Percentiles rank a stretch among this genome's conserved stretches.
These are phyloP conservation scores for Penicillium sp. DNA, from an alignment of 2,329 filamentous ascomycete species.

Conservation along the genomic window DNA sequence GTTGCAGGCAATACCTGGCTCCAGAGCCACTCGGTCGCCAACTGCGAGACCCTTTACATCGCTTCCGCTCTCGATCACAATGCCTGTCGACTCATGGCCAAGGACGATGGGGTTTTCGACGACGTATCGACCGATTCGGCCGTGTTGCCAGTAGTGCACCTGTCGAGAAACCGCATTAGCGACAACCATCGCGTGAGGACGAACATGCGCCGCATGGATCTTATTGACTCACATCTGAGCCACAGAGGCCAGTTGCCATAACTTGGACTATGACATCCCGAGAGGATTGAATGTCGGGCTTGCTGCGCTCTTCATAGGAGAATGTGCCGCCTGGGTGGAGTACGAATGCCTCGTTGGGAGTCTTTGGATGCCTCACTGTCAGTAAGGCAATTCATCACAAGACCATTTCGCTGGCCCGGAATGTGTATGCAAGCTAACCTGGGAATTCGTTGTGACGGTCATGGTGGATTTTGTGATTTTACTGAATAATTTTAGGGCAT, in stretches of 20 bases:
- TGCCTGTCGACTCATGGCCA: conserved; percentile 69
- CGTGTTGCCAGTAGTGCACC: conserved; percentile 46
- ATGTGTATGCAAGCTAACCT: neutral
- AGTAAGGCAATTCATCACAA: neutral
- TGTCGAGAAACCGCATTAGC: conserved; percentile 6
- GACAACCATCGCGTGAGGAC: neutral
- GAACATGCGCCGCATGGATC: neutral
- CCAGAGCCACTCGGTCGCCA: conserved; percentile 73
- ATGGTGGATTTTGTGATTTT: neutral
- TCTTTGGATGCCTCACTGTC: neutral
- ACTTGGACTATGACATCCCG: conserved; percentile 76
- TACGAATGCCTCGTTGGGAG: conserved; percentile 18
- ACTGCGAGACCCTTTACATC: conserved; percentile 56
- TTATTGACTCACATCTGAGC: conserved; percentile 64
- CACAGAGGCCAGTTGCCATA: conserved; percentile 83
- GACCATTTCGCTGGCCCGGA: neutral
- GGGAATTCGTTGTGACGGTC: neutral
- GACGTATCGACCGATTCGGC: conserved; percentile 39
- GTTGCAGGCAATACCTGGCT: conserved; percentile 70
- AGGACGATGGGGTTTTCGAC: conserved; percentile 45
- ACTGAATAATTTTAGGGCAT: neutral
- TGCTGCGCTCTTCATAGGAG: conserved; percentile 22
- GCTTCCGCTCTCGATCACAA: conserved; percentile 60
- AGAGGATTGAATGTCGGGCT: conserved; percentile 21
- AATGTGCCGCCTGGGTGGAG: conserved; percentile 25